Conservation (phyloP, 176 grass and related monocot species). For the Oryza meridionalis region DNA sequence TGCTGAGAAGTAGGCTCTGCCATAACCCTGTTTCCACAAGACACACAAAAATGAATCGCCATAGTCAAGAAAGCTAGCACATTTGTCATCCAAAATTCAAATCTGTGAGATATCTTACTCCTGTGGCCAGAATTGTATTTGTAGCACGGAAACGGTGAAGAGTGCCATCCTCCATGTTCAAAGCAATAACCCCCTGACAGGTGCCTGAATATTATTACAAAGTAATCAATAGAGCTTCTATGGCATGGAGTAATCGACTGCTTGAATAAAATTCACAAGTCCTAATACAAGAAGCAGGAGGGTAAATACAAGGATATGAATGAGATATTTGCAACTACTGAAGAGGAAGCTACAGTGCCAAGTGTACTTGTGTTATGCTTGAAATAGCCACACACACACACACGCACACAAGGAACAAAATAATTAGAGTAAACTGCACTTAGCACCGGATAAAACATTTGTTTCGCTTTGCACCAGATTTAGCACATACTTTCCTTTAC, state of each 20-base stretch:
- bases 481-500: no score
- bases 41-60: not conserved
- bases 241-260: not conserved
- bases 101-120: conserved; percentile 51
- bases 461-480: no score
- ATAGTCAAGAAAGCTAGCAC: conserved; percentile 14
- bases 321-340: conserved; percentile 12
- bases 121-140: conserved; percentile 94
- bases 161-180: conserved; percentile 99
- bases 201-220: conserved; percentile 49
- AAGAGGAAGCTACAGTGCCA: not conserved
- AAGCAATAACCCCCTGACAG: conserved; percentile 90
- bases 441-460: no score
- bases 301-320: conserved; percentile 18
- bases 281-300: conserved; percentile 6
- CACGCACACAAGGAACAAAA: not conserved
- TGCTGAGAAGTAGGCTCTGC: conserved; percentile 92
- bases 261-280: not conserved
- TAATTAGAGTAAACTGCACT: not conserved
- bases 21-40: conserved; percentile 64
- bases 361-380: not conserved
- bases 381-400: not conserved
- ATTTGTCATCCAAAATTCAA: not conserved
- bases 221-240: conserved; percentile 19
- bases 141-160: conserved; percentile 84